Evolutionary conservation across 1,284 basidiomycete species (phyloP).

Genomic region (Exobasidium cylindrosporum): DNA sequence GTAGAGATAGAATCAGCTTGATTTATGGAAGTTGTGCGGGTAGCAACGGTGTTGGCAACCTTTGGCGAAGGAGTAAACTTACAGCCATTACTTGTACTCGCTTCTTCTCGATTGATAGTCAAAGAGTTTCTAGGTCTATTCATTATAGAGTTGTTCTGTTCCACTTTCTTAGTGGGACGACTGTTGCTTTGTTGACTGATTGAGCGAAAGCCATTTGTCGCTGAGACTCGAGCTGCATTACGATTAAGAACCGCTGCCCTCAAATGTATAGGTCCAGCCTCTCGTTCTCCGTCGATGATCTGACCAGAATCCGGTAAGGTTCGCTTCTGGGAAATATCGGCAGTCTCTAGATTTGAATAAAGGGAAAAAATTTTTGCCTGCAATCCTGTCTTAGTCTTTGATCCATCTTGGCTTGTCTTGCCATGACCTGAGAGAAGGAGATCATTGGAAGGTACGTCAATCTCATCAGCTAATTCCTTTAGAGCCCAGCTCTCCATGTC

Average conservation of each 20-base stretch:
- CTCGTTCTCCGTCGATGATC: slow-evolving; percentile 27
- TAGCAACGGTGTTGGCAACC: too few species aligned
- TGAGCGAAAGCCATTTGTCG: slow-evolving; percentile 20
- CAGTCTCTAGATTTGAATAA: background rate
- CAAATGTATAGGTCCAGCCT: slow-evolving; percentile 41
- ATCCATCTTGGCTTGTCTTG: background rate
- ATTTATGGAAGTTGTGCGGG: too few species aligned
- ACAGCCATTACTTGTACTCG: too few species aligned
- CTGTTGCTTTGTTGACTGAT: background rate
- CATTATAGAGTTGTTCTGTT: background rate
- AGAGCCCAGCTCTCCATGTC: slow-evolving; percentile 76
- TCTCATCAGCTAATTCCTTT: slow-evolving; percentile 68
- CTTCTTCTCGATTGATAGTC: too few species aligned
- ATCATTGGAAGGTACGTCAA: slow-evolving; percentile 34
- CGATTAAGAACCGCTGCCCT: slow-evolving; percentile 46
- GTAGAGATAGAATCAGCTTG: too few species aligned
- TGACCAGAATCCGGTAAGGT: background rate
- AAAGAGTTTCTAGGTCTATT: background rate
- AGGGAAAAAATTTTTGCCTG: background rate
- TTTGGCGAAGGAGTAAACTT: too few species aligned
- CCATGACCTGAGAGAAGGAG: slow-evolving; percentile 21
- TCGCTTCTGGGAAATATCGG: background rate
- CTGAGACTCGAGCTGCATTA: slow-evolving; percentile 37
- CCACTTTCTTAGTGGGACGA: background rate
- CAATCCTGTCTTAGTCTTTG: background rate